A percentile compares a stretch with the other conserved stretches of the same genome.
Conservation (phyloP, 2,329 filamentous ascomycete species). For the Cytospora piceicola region DNA sequence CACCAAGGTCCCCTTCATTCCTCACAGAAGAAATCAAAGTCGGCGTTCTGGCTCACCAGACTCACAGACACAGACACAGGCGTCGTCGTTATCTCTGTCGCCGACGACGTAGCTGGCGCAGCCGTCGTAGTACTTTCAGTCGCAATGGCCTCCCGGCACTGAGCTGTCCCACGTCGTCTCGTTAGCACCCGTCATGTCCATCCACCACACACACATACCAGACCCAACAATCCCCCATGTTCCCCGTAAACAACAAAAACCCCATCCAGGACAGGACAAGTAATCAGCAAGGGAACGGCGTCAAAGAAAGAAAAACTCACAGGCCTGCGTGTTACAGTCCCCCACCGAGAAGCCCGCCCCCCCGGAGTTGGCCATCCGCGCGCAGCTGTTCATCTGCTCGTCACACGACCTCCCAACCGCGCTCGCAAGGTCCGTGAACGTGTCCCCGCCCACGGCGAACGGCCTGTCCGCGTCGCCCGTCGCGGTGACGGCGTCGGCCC, state of each 20-base stretch:
- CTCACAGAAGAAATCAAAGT: slow-evolving; percentile 52
- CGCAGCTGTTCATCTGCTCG: slow-evolving; percentile 54
- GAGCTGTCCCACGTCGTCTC: slow-evolving; percentile 35
- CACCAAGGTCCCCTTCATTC: neutral
- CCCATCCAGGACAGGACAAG: neutral
- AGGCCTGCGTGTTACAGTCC: slow-evolving; percentile 51
- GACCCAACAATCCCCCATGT: neutral
- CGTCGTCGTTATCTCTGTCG: slow-evolving; percentile 28
- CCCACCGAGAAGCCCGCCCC: slow-evolving; percentile 42
- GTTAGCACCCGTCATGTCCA: slow-evolving; percentile 6
- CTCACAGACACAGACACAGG: slow-evolving; percentile 39
- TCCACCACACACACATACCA: neutral
- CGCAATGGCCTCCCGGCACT: slow-evolving; percentile 41
- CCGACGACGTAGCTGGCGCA: slow-evolving; percentile 25
- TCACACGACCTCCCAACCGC: slow-evolving; percentile 52
- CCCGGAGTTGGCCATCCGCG: slow-evolving; percentile 46
- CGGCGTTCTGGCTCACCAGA: slow-evolving; percentile 45
- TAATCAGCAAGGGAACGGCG: neutral
- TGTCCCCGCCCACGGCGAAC: slow-evolving; percentile 49
- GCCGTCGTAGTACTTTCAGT: slow-evolving; percentile 3
- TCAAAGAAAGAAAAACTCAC: slow-evolving; percentile 41
- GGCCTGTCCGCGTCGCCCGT: slow-evolving; percentile 46
- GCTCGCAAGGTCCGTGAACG: slow-evolving; percentile 49
- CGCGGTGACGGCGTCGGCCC: slow-evolving; percentile 45
- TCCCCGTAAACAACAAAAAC: neutral